A percentile compares a stretch with the other conserved stretches of the same genome.
Conservation (phyloP, 2,329 filamentous ascomycete genomes). For the Diaporthe sp. region DNA sequence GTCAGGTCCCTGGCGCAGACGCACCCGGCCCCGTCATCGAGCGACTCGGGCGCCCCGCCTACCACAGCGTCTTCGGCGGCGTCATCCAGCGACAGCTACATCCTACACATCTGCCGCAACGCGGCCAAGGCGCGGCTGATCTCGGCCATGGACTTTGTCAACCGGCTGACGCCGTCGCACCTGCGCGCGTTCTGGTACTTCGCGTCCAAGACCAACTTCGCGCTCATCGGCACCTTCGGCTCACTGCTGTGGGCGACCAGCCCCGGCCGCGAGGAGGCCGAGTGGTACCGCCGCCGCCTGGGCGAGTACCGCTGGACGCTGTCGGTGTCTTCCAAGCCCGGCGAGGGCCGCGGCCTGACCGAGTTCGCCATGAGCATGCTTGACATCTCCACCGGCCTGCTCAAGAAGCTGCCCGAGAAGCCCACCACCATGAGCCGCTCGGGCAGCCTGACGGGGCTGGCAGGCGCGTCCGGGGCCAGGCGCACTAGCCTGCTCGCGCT, state of each 20-base stretch:
- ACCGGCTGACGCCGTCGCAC: conserved; percentile 88
- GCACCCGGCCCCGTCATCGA: conserved; percentile 46
- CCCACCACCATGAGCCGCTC: conserved; percentile 72
- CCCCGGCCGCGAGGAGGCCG: conserved; percentile 87
- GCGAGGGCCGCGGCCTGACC: conserved; percentile 69
- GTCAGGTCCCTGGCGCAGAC: conserved; percentile 80
- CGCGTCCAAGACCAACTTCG: conserved; percentile 90
- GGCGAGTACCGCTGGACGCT: conserved; percentile 96
- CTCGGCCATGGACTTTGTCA: conserved; percentile 97
- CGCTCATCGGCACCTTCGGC: conserved; percentile 94
- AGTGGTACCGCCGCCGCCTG: conserved; percentile 89
- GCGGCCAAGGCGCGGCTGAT: conserved; percentile 95
- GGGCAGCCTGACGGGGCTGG: conserved; percentile 64
- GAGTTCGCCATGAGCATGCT: conserved; percentile 84
- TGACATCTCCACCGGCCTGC: conserved; percentile 77
- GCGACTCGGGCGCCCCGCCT: conserved; percentile 44
- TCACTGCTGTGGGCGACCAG: conserved; percentile 91
- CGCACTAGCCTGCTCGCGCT: conserved; percentile 56
- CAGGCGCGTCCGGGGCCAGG: conserved; percentile 60
- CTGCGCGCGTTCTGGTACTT: conserved; percentile 95
- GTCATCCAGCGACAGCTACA: conserved; percentile 78
- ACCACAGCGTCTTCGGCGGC: conserved; percentile 37
- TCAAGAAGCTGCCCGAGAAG: conserved; percentile 80
- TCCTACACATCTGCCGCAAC: conserved; percentile 91
- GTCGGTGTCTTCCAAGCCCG: conserved; percentile 84